Evolutionary conservation across 345 rosid species (phyloP).

Genomic region (Xanthoceras sorbifolium): DNA sequence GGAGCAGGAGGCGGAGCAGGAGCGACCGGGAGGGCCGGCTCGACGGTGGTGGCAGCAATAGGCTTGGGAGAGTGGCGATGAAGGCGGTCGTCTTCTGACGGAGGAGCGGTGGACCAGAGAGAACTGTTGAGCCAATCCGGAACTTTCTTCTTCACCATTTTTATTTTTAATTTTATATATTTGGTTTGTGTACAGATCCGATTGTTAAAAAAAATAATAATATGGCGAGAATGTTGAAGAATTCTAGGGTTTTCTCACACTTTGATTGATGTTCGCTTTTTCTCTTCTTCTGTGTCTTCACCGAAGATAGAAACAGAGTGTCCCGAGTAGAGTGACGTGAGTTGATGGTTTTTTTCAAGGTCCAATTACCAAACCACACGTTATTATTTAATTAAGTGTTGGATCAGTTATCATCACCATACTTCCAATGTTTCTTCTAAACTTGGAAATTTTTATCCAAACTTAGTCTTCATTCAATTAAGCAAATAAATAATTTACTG

Average conservation of each 20-base stretch:
- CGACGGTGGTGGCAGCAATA: slow-evolving; percentile 34
- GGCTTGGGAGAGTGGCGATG: slow-evolving; percentile 29
- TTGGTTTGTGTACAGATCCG: neutral
- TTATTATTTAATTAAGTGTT: too few species aligned
- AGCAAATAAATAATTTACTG: too few species aligned
- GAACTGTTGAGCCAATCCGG: slow-evolving; percentile 99
- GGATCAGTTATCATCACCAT: too few species aligned
- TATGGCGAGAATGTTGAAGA: neutral
- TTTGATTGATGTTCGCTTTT: neutral
- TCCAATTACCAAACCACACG: too few species aligned
- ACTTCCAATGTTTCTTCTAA: too few species aligned
- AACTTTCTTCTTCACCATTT: slow-evolving; percentile 79
- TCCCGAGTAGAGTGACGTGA: neutral
- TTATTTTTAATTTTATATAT: neutral
- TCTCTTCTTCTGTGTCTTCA: neutral
- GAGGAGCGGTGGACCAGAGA: slow-evolving; percentile 69
- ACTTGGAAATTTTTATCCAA: too few species aligned
- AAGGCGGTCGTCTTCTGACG: slow-evolving; percentile 47
- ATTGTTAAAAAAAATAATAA: too few species aligned
- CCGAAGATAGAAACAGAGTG: neutral
- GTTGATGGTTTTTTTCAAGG: neutral
- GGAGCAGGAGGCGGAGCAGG: slow-evolving; percentile 45
- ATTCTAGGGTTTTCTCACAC: neutral
- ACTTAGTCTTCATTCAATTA: too few species aligned
- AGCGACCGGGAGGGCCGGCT: slow-evolving; percentile 40